Percentiles rank a stretch among this genome's conserved stretches.
Conservation (phyloP, 352 stramenopile genomes). For the Globisporangium iwayamae region DNA sequence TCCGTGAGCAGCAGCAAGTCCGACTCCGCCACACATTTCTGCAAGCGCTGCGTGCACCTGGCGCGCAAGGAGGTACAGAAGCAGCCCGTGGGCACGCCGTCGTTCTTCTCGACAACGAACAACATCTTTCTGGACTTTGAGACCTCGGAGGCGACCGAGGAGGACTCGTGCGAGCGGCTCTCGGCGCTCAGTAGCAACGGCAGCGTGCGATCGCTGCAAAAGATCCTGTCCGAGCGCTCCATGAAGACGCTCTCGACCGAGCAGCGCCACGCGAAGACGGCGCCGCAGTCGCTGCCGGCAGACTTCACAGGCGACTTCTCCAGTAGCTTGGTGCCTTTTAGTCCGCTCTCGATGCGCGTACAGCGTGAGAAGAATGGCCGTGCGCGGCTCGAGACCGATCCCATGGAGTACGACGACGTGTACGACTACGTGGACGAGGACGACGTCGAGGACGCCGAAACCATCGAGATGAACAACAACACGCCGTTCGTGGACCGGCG, state of each 20-base stretch:
- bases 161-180: constrained; percentile 38
- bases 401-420: constrained; percentile 60
- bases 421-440: constrained; percentile 33
- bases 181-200: constrained; percentile 46
- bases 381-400: constrained; percentile 56
- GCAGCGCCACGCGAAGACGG: constrained; percentile 8
- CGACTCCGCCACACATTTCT: constrained; percentile 41
- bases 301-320: constrained; percentile 32
- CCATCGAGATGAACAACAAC: constrained; percentile 36
- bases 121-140: constrained; percentile 31
- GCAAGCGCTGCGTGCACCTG: constrained; percentile 49
- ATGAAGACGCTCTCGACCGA: constrained; percentile 12
- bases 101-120: constrained; percentile 32
- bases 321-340: constrained; percentile 50
- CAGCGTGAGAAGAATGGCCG: constrained; percentile 31
- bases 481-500: constrained; percentile 23
- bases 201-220: constrained; percentile 28
- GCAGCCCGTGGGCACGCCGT: constrained; percentile 15
- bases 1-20: constrained; percentile 27
- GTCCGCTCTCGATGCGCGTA: constrained; percentile 49
- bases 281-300: constrained; percentile 26
- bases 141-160: constrained; percentile 21
- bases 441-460: constrained; percentile 29
- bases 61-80: constrained; percentile 42
- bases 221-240: constrained; percentile 20